Percentiles rank a stretch among this genome's conserved stretches.
Conservation (phyloP, 345 rosid genomes). For the Hirschfeldia incana region DNA sequence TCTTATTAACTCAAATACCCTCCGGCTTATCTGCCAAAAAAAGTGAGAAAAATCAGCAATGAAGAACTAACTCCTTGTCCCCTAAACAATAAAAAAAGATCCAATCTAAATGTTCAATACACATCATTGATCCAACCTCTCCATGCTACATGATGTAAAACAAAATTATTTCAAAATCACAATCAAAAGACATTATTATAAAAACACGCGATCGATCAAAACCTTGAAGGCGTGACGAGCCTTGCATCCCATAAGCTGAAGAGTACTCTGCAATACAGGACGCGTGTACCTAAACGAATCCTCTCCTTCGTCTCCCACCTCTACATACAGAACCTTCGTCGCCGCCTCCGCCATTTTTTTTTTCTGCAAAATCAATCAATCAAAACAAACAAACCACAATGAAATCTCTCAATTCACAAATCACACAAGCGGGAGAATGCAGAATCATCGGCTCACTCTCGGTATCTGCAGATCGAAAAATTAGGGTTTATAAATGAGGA, state of each 20-base stretch:
- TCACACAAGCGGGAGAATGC: conserved; percentile 17
- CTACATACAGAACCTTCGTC: conserved; percentile 71
- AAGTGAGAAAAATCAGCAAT: conserved; percentile 12
- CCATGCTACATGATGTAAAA: not conserved
- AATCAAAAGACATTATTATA: not conserved
- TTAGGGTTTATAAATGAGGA: conserved; percentile 40
- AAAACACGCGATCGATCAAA: conserved; percentile 15
- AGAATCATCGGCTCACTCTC: not conserved
- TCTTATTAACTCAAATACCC: conserved; percentile 77
- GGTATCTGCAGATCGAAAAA: conserved; percentile 20
- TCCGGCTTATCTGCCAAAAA: conserved; percentile 68
- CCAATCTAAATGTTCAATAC: conserved; percentile 15
- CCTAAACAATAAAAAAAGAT: not conserved
- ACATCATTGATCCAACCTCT: not conserved
- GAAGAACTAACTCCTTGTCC: not conserved
- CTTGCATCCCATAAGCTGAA: conserved; percentile 99
- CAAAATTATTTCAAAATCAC: not conserved
- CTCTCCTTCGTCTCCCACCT: conserved; percentile 64
- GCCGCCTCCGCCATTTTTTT: conserved; percentile 56
- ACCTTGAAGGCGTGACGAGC: conserved; percentile 99
- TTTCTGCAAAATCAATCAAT: conserved; percentile 28
- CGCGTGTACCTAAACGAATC: conserved; percentile 83
- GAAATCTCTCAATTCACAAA: not conserved
- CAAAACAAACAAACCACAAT: not conserved
- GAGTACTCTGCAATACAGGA: conserved; percentile 88